A percentile compares a stretch with the other conserved stretches of the same genome.
These are phyloP conservation scores for Calonectria naviculata DNA, from an alignment of 2,329 filamentous ascomycete genomes.

Conservation along the genomic window DNA sequence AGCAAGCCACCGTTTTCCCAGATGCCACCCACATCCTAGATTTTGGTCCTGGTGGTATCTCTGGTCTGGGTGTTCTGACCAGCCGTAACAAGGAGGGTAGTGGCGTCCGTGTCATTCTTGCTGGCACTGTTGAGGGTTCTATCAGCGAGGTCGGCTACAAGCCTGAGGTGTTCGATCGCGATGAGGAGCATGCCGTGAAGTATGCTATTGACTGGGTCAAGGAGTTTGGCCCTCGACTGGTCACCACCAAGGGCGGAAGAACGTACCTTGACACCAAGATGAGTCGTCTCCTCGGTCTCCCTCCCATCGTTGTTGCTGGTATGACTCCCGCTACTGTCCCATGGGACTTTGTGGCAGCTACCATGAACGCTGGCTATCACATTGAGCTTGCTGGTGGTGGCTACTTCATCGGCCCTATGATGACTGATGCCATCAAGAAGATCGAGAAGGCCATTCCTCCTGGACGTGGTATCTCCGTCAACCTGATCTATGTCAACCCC, in stretches of 20 bases:
- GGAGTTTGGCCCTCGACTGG: slow-evolving; percentile 91
- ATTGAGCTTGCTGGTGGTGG: slow-evolving; percentile 91
- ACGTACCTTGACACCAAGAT: slow-evolving; percentile 98
- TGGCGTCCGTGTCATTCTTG: slow-evolving; percentile 94
- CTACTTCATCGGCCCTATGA: slow-evolving; percentile 84
- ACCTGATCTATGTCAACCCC: slow-evolving; percentile 92
- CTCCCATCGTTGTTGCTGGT: slow-evolving; percentile 89
- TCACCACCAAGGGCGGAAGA: slow-evolving; percentile 88
- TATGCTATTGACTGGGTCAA: slow-evolving; percentile 98
- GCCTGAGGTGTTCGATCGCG: slow-evolving; percentile 95
- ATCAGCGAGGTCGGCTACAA: slow-evolving; percentile 96
- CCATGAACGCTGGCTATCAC: slow-evolving; percentile 95
- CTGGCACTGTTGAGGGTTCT: slow-evolving; percentile 91
- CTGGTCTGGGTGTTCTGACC: slow-evolving; percentile 92
- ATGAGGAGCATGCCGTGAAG: slow-evolving; percentile 93
- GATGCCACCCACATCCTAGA: slow-evolving; percentile 94
- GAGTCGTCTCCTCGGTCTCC: slow-evolving; percentile 85
- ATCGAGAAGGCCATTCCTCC: slow-evolving; percentile 87
- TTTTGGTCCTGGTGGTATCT: slow-evolving; percentile 97
- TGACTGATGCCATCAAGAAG: slow-evolving; percentile 85
- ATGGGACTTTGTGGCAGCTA: slow-evolving; percentile 91
- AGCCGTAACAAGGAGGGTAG: slow-evolving; percentile 99
- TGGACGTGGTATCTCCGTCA: slow-evolving; percentile 88
- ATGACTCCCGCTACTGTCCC: slow-evolving; percentile 94
- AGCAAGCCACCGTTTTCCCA: slow-evolving; percentile 91